Evolutionary conservation across 176 grass and related monocot species (phyloP).

Genomic region (Eragrostis curvula): DNA sequence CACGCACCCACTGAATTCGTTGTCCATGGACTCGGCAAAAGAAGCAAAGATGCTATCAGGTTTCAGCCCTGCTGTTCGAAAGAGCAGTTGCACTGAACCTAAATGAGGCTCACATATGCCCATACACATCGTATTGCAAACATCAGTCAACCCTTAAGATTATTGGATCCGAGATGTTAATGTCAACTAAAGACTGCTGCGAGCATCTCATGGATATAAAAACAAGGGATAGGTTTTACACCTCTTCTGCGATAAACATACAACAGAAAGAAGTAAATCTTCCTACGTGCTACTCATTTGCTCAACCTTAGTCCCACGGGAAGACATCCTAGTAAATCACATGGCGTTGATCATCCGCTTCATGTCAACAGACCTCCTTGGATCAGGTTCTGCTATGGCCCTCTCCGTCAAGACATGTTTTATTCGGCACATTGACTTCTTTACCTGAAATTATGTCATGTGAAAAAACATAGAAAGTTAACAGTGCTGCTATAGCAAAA

Average conservation of each 20-base stretch:
- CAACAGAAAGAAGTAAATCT: slow-evolving; percentile 36
- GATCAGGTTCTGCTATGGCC: slow-evolving; percentile 86
- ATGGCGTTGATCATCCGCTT: slow-evolving; percentile 91
- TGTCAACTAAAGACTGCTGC: not conserved
- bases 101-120: not conserved
- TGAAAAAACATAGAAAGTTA: not conserved
- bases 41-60: too few relatives aligned
- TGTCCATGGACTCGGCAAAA: too few relatives aligned
- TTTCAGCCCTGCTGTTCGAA: too few relatives aligned
- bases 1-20: too few relatives aligned
- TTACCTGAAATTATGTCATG: slow-evolving; percentile 60
- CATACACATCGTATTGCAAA: not conserved
- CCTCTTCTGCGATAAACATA: slow-evolving; percentile 21
- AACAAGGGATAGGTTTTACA: not conserved
- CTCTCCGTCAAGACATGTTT: slow-evolving; percentile 98
- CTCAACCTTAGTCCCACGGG: not conserved
- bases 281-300: slow-evolving; percentile 5
- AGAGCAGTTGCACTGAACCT: not conserved
- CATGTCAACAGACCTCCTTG: slow-evolving; percentile 85
- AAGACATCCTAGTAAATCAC: slow-evolving; percentile 26
- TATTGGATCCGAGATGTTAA: slow-evolving; percentile 17
- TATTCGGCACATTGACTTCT: slow-evolving; percentile 89
- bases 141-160: not conserved
- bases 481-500: slow-evolving; percentile 1
- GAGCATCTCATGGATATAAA: not conserved